Evolutionary conservation across 176 grass and related monocot species (phyloP).

Genomic region (Eremochloa ophiuroides): DNA sequence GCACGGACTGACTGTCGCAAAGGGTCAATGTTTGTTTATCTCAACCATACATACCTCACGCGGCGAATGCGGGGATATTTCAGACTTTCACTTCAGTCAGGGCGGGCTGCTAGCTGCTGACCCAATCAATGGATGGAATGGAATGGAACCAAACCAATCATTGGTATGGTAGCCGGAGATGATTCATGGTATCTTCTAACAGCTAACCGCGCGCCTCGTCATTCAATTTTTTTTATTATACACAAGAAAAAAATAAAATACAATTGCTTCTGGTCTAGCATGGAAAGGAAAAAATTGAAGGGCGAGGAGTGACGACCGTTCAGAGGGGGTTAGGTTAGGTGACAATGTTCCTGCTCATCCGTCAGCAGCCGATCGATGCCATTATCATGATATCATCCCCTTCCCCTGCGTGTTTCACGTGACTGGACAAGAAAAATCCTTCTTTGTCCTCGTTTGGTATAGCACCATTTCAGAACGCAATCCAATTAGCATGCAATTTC

Average conservation of each 20-base stretch:
- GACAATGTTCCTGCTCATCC: neutral
- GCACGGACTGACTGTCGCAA: too few species aligned
- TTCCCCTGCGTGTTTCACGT: slow-evolving; percentile 32
- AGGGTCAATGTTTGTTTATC: neutral
- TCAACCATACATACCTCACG: neutral
- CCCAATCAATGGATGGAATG: neutral
- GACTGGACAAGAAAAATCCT: slow-evolving; percentile 20
- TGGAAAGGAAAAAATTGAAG: neutral
- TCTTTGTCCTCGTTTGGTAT: slow-evolving; percentile 21
- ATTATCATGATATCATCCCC: neutral
- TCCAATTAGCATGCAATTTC: too few species aligned
- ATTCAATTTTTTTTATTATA: neutral
- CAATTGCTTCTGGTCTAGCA: neutral
- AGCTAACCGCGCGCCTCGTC: neutral
- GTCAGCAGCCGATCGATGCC: neutral
- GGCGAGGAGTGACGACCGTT: neutral
- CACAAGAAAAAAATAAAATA: neutral
- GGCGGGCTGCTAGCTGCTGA: too few species aligned
- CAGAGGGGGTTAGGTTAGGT: slow-evolving; percentile 1
- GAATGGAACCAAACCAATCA: neutral
- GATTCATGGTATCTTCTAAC: slow-evolving; percentile 2
- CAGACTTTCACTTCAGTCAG: neutral
- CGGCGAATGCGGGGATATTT: neutral
- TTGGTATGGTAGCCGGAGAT: too few species aligned
- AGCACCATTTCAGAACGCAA: slow-evolving; percentile 30